phyloP scores from a whole-genome alignment of 768 basidiomycete species.

The Lentinula guzmanii region DNA sequence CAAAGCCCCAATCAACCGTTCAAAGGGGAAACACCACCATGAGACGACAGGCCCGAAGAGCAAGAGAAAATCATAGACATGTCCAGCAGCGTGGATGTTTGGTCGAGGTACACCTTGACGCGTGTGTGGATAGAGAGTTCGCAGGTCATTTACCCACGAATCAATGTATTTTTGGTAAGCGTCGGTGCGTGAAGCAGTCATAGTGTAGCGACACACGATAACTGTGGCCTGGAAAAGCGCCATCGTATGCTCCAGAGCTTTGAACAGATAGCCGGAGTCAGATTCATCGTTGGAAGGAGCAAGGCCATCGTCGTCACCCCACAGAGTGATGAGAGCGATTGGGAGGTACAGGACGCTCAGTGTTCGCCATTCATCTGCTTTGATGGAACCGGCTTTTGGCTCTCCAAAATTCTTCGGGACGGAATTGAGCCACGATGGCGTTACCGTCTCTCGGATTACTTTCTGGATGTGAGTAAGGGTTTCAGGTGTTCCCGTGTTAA shows the following conservation, averaged over 20 bases:
- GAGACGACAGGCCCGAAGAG: too few relatives aligned
- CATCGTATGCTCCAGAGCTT: slow-evolving; percentile 19
- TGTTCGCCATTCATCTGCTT: slow-evolving; percentile 29
- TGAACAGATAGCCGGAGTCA: not conserved
- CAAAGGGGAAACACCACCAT: too few relatives aligned
- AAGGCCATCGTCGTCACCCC: slow-evolving; percentile 13
- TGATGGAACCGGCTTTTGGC: slow-evolving; percentile 23
- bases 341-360: slow-evolving; percentile 25
- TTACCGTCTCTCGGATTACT: slow-evolving; percentile 16
- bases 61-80: too few relatives aligned
- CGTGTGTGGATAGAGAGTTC: slow-evolving; percentile 11
- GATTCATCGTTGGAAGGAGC: not conserved
- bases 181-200: not conserved
- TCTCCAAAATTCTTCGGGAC: slow-evolving; percentile 23
- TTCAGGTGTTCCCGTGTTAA: not conserved
- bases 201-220: slow-evolving; percentile 11
- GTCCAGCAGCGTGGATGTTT: slow-evolving; percentile 25
- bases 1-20: too few relatives aligned
- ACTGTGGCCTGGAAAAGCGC: slow-evolving; percentile 14
- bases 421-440: slow-evolving; percentile 20
- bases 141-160: slow-evolving; percentile 9
- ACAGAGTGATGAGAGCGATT: slow-evolving; percentile 24
- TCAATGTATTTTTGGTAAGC: slow-evolving; percentile 6
- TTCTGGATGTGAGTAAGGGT: slow-evolving; percentile 12
- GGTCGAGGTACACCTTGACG: slow-evolving; percentile 2